Base-by-base conservation (phyloP, 1,284 basidiomycete genomes). In the Ustilago crameri region DNA sequence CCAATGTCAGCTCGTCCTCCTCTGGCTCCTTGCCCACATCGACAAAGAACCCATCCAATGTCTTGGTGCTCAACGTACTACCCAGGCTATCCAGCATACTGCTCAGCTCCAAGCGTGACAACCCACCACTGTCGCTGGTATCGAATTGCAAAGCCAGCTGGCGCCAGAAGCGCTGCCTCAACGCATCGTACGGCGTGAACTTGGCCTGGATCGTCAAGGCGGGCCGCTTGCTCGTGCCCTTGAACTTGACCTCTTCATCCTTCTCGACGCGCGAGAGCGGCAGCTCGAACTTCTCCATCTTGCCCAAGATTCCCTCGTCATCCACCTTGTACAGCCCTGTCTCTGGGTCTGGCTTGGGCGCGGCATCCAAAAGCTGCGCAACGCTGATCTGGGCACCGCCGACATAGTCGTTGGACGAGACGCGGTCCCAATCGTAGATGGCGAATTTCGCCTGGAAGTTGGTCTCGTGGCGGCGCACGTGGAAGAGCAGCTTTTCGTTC, bases 71-170 rank as follows among this genome's bases (percentile, higher is more conserved):
- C 37, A 98, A 88, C 0, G 95, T 98, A 2, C 93, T 95, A 3
- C 95, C 94, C 27, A 98, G 89, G 5, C 94, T 96, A 85, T 97
- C 94, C 51, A 98, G 90, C 93, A 98, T 95, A n/a, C 92, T 91
- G 0, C 91, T 91, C 23, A 98, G 86, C 84, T 98, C 95, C 52
- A 95, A 86, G 64, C 90, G 89, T 0, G 93, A 95, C 38, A 95
- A 85, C 1, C 87, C 84, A n/a, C 86, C 86, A 0, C 89, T 91
- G 66, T 95, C 92, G 83, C 95, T 93, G 0, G 90, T 88, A 78
- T 98, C 95, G 84, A 96, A 98, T 75, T 96, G 91, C 63, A 88
- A 88, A 37, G 95, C 88, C 81, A 94, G 94, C 74, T 93, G 90
- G 1, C 90, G 86, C 95, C 94, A 97, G 86, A 98, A 96, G 0